Evolutionary conservation across 1,284 basidiomycete species (phyloP), one percentile per base, ranked within the genome.

Genomic region (Rhodotorula sp.): DNA sequence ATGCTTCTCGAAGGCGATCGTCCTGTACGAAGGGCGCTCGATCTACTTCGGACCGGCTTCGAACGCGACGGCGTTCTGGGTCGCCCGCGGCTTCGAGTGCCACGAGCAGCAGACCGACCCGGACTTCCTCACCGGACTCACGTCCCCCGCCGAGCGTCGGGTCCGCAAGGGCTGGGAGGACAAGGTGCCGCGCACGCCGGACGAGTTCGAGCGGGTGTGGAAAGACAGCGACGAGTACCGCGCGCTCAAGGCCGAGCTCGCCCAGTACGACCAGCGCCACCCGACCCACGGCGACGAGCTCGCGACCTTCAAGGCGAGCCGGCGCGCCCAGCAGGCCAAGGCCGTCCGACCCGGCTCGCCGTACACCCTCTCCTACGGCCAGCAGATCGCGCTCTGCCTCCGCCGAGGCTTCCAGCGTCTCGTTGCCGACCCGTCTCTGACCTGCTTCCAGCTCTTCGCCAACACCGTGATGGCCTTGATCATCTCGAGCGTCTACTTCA

Each of bases 51-150:
- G 92, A 8, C 86, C 87, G 10, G 84, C 86, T 1, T 80, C 80
- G 81, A 84, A 87, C 64, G 92, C 92, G 31, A 88, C 90, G 60
- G 81, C 83, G 7, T 94, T 91, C 81, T 93, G 92, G 76, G 84
- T 89, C 77, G 79, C 83, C 57, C 83, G 93, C 66, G 92, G 92
- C 20, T 94, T 87, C 82, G 84, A 87, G 40, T 76, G 72, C 20
- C 76, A 76, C 5, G 84, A 88, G 48, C 87, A 89, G 56, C 90
- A 92, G 80, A 89, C 87, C 0, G 87, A 87, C 0, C 84, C 82
- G 79, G 82, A 83, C 69, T 82, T 76, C 69, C 76, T 82, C 55
- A 81, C 81, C 8, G 77, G 77, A 0, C 78, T 79, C 69, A 83
- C 82, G 3, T 81, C 82, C 67, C 73, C 77, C 1, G 69, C 77